These are phyloP conservation scores for Sedum album DNA, from an alignment of 164 flowering plant genomes.

Conservation along the genomic window DNA sequence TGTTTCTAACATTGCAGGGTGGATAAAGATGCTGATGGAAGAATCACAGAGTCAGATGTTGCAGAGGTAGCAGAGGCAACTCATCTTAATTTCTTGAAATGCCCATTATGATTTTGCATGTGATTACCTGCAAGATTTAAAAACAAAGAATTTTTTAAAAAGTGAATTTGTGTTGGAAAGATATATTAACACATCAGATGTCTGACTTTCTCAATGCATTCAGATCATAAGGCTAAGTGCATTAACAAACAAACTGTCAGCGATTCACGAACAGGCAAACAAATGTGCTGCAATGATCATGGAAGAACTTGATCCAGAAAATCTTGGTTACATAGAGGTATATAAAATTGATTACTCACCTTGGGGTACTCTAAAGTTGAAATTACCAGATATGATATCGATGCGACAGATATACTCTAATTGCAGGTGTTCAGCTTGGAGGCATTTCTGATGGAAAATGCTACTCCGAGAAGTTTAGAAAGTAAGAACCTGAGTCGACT, in stretches of 20 bases:
- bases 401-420: background rate
- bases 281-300: conserved; percentile 40
- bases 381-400: too few relatives aligned
- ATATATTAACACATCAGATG: background rate
- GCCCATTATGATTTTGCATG: background rate
- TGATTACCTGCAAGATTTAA: too few relatives aligned
- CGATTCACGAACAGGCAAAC: conserved; percentile 29
- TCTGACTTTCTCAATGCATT: background rate
- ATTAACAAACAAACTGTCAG: conserved; percentile 35
- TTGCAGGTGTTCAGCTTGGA: conserved; percentile 34
- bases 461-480: conserved; percentile 22
- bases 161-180: too few relatives aligned
- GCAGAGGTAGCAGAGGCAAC: conserved; percentile 21
- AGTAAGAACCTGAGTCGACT: conserved; percentile 28
- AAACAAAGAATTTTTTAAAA: too few relatives aligned
- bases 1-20: conserved; percentile 23
- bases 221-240: conserved; percentile 43
- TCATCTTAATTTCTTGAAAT: background rate
- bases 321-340: conserved; percentile 37
- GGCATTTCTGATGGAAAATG: conserved; percentile 26
- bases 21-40: conserved; percentile 40
- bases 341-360: background rate
- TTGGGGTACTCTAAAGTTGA: background rate
- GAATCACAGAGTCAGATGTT: conserved; percentile 36
- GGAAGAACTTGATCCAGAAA: conserved; percentile 44